Conservation (phyloP, 306 rosid species). For the Rosa persica region DNA sequence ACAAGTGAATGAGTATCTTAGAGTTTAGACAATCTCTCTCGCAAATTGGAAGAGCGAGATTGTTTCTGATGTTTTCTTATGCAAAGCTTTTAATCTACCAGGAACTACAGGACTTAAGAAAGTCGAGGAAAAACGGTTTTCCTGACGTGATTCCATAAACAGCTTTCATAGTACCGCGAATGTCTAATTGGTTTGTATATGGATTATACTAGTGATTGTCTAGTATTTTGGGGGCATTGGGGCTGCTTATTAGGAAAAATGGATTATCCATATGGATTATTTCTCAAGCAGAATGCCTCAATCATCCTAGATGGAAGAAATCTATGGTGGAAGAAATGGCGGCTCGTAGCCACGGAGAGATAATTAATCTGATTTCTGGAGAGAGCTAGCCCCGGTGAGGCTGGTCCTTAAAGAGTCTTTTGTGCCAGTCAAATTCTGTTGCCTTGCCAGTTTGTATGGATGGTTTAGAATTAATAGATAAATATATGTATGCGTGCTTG, state of each 20-base stretch:
- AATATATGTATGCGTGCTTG: fast-evolving
- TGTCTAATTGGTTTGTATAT: neutral
- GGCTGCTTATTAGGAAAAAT: too few relatives aligned
- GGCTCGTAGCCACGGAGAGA: neutral
- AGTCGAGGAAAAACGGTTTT: neutral
- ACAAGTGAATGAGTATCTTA: neutral
- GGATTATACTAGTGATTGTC: neutral
- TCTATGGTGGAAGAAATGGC: neutral
- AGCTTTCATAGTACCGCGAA: neutral
- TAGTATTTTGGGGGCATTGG: neutral
- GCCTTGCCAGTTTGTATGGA: too few relatives aligned
- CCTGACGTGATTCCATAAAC: neutral
- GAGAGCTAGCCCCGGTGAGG: neutral
- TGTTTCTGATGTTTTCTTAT: neutral
- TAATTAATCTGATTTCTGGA: too few relatives aligned
- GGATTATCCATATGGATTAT: neutral
- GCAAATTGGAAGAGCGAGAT: neutral
- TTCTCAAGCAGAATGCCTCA: neutral
- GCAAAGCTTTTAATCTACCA: neutral
- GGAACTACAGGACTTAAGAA: neutral
- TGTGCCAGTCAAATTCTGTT: too few relatives aligned
- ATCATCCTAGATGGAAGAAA: neutral
- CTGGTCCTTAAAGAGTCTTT: neutral
- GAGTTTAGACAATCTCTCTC: neutral
- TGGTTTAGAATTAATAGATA: too few relatives aligned